Evolutionary conservation across 192 early-diverging fungal genomes (phyloP), one percentile per base, ranked within the genome.

Genomic region (Funneliformis geosporum): DNA sequence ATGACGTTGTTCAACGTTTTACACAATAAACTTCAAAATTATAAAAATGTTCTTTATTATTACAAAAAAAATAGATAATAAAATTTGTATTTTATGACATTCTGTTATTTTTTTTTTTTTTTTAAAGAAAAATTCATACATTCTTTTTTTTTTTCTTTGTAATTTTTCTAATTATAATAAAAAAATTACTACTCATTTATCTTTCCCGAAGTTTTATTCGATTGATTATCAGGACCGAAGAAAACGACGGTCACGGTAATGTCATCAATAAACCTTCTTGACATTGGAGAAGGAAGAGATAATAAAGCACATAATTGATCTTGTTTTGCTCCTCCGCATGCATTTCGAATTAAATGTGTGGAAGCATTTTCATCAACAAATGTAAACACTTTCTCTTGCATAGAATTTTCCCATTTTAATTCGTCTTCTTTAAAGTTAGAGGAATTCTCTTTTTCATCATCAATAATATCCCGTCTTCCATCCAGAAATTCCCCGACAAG

Each of bases 261-360:
- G 80, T 97, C 96, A 77, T 97, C 96, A 18, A 94, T 88, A 82
- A 89, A 93, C 7, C 79, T 75, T 65, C 96, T 91, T 47, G 88
- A 88, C 74, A 89, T 81, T 7, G 90, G 90, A 28, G 90, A 82
- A 38, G 90, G 92, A 27, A 95, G 87, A 21, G 86, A 86, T 81
- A 95, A 80, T 40, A 92, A 83, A 2, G 88, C 84, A 16, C 89
- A 88, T 55, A 95, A 85, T 47, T 87, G 80, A 6, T 91, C 84
- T 46, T 90, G 89, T 77, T 90, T 89, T 12, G 88, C 85, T 9
- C 88, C 90, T 7, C 91, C 88, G 28, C 91, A 80, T 8, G 93
- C 92, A 27, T 89, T 81, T 33, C 94, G 85, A 46, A 95, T 89
- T 72, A 94, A 61, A 78, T 94, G 92, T 18, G 94, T 94, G 16